phyloP scores from a whole-genome alignment of 306 rosid species.

The Morella rubra region DNA sequence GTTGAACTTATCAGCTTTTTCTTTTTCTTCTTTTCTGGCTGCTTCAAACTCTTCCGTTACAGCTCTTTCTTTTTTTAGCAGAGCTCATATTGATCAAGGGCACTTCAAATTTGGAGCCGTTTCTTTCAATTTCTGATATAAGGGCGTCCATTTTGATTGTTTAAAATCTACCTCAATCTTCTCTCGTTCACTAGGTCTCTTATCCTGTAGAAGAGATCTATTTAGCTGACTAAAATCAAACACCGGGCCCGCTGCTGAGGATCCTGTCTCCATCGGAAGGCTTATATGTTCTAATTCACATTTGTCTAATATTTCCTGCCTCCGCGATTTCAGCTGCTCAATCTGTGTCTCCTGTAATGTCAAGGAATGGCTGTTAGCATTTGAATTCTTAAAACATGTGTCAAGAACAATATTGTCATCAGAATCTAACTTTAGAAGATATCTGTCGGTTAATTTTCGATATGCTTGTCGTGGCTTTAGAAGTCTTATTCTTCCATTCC shows the following conservation, averaged over 20 bases:
- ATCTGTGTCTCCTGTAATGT: constrained; percentile 73
- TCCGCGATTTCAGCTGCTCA: constrained; percentile 64
- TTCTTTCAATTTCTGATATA: constrained; percentile 80
- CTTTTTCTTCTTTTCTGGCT: constrained; percentile 85
- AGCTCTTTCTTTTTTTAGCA: constrained; percentile 82
- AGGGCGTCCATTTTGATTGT: constrained; percentile 73
- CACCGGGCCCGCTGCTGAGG: constrained; percentile 59
- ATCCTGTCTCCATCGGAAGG: constrained; percentile 88
- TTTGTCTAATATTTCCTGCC: constrained; percentile 85
- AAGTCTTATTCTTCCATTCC: constrained; percentile 91
- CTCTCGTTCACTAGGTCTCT: constrained; percentile 63
- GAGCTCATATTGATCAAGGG: constrained; percentile 94
- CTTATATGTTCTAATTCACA: constrained; percentile 83
- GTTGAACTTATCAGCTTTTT: constrained; percentile 68
- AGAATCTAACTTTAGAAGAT: constrained; percentile 67
- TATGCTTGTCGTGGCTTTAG: constrained; percentile 77
- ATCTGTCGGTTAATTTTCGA: constrained; percentile 89
- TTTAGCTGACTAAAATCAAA: constrained; percentile 72
- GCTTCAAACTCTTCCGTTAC: constrained; percentile 82
- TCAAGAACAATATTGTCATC: constrained; percentile 10
- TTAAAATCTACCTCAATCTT: constrained; percentile 76
- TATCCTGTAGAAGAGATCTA: constrained; percentile 61
- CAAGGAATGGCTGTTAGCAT: constrained; percentile 22
- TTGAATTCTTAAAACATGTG: constrained; percentile 23
- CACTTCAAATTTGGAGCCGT: constrained; percentile 98